Base-by-base conservation (phyloP, 495 filamentous ascomycete species). In the Mytilinidion resinicola region DNA sequence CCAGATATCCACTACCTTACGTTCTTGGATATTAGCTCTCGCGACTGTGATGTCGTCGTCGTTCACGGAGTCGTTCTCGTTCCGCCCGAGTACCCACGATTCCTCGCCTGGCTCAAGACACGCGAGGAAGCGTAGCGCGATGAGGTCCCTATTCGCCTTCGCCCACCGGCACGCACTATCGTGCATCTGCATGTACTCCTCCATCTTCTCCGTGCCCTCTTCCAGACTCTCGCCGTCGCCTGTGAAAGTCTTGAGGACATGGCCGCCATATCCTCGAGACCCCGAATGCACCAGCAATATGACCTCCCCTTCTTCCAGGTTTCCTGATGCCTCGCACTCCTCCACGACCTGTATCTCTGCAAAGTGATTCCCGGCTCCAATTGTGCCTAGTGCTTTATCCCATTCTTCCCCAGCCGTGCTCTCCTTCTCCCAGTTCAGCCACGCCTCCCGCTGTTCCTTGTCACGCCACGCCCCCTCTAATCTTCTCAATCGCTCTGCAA, bases 221-320 rank as follows among this genome's bases (percentile, higher is more conserved):
- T 53, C 51, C 10, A 69, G 58, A 42, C 62, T 67, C n/a, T 53
- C 48, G 12, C 50, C 50, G 11, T 66, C 64, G 1, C 57, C 42
- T 2, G 65, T 54, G 41, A 62, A 72, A 15, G 61, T 64, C 30
- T 69, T 70, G 10, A 75, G 54, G 3, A 75, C 67, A 30, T 71
- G 57, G n/a, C 67, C 62, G 19, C 73, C 73, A 42, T 70, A 75
- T n/a, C 73, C 71, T 9, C 73, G 65, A 10, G 71, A 72, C 5
- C 72, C 73, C 1, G 73, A 75, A 41, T 75, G 73, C 12, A 75
- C 67, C 7, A 74, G 66, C n/a, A 74, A 53, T n/a, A 75, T 51
- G 8, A 75, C 72, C 14, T 75, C 73, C 8, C 63, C 63, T 10
- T 59, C 49, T 9, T 56, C 17, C 1, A 69, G 41, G 4, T 25